These are phyloP conservation scores for Ehretia macrophylla DNA, from an alignment of 257 asterid genomes.

Conservation along the genomic window DNA sequence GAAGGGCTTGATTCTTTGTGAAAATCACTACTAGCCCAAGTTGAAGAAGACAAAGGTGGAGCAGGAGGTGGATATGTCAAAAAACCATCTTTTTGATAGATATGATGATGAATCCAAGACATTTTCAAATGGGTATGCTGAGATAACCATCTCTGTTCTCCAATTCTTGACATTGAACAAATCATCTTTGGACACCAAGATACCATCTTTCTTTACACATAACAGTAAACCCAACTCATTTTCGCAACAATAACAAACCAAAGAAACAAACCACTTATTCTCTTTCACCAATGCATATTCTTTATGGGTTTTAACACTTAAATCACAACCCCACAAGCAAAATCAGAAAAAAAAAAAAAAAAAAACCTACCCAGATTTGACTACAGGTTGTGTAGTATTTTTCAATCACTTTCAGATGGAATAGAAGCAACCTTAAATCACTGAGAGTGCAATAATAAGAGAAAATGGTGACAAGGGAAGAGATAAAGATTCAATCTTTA, in stretches of 20 bases:
- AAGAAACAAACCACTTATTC: slow-evolving; percentile 10
- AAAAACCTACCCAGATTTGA: not conserved
- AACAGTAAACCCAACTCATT: slow-evolving; percentile 18
- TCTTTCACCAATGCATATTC: slow-evolving; percentile 5
- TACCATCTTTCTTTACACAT: slow-evolving; percentile 5
- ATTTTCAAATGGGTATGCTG: slow-evolving; percentile 45
- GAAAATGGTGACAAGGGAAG: slow-evolving; percentile 36
- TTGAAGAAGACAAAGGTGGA: slow-evolving; percentile 29
- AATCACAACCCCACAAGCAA: slow-evolving; percentile 4
- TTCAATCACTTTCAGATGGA: slow-evolving; percentile 1
- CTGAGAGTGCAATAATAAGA: slow-evolving; percentile 24
- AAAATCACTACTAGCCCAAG: slow-evolving; percentile 25
- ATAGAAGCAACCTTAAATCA: not conserved
- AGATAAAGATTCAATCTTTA: slow-evolving; percentile 44
- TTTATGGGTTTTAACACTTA: slow-evolving; percentile 2
- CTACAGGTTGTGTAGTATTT: not conserved
- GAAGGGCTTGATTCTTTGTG: slow-evolving; percentile 33
- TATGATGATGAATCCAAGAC: slow-evolving; percentile 51
- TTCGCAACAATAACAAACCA: slow-evolving; percentile 14
- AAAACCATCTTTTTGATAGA: slow-evolving; percentile 40
- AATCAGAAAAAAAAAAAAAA: too few species aligned
- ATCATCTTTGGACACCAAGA: slow-evolving; percentile 26
- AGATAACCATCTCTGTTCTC: slow-evolving; percentile 35
- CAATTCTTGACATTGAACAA: slow-evolving; percentile 34
- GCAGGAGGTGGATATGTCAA: slow-evolving; percentile 47